These are phyloP conservation scores for Pezicula carpinea DNA, from an alignment of 2,329 filamentous ascomycete species.

Conservation along the genomic window DNA sequence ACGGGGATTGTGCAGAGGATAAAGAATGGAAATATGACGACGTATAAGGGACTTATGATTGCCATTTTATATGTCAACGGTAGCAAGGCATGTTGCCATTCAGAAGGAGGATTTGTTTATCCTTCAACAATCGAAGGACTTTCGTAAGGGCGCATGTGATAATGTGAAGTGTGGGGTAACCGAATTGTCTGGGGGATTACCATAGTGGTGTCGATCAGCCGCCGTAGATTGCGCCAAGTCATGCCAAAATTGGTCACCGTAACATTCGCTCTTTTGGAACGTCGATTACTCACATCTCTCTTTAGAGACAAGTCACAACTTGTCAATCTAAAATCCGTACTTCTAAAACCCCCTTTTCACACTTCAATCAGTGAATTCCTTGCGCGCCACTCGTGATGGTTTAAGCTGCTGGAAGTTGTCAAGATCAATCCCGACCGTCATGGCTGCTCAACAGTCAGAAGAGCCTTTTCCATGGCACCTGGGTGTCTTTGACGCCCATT, in stretches of 20 bases:
- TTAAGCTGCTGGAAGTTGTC: not conserved
- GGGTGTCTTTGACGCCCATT: slow-evolving; percentile 74
- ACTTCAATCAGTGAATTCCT: not conserved
- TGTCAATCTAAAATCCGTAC: too few species aligned
- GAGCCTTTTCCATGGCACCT: slow-evolving; percentile 61
- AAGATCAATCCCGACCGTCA: not conserved
- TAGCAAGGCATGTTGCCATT: slow-evolving; percentile 5
- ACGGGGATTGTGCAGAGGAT: slow-evolving; percentile 59
- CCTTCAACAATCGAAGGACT: not conserved
- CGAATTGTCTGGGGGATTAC: not conserved
- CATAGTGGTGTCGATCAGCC: not conserved
- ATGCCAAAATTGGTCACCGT: not conserved
- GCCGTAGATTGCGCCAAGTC: not conserved
- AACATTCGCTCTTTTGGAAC: too few species aligned
- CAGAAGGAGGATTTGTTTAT: slow-evolving; percentile 1
- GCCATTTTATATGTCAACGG: slow-evolving; percentile 36
- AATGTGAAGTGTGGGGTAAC: slow-evolving; percentile 1
- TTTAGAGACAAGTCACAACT: too few species aligned
- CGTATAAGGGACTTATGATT: slow-evolving; percentile 49
- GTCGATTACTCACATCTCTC: too few species aligned
- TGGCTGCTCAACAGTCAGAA: not conserved
- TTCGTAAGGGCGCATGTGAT: slow-evolving; percentile 10
- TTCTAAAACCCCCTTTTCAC: not conserved
- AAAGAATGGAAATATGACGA: slow-evolving; percentile 57
- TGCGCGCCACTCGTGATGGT: too few species aligned